Percentiles rank a stretch among this genome's conserved stretches.
Evolutionary conservation across 1,284 basidiomycete genomes (phyloP).

Genomic region (Sporisorium reilianum): DNA sequence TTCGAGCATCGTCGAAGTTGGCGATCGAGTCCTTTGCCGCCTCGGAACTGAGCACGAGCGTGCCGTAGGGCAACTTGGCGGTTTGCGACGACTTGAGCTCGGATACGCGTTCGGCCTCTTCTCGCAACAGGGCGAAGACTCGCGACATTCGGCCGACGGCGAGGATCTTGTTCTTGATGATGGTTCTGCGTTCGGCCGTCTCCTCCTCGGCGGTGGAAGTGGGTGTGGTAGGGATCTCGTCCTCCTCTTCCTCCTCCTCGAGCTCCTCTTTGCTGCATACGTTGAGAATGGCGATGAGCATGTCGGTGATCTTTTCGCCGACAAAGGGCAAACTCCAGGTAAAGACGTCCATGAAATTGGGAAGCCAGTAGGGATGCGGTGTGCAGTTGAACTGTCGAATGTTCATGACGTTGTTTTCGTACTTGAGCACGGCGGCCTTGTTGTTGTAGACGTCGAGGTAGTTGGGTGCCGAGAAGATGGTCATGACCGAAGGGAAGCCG

Average conservation of each 20-base stretch:
- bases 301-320: constrained; percentile 96
- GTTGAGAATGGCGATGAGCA: constrained; percentile 93
- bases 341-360: constrained; percentile 99
- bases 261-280: constrained; percentile 94
- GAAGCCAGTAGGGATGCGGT: constrained; percentile 95
- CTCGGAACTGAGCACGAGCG: constrained; percentile 88
- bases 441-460: constrained; percentile 97
- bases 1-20: constrained; percentile 94
- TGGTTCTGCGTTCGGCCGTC: constrained; percentile 79
- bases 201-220: constrained; percentile 71
- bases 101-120: constrained; percentile 97
- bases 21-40: constrained; percentile 95
- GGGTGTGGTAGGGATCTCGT: constrained; percentile 60
- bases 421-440: constrained; percentile 95
- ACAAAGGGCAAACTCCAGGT: constrained; percentile 99
- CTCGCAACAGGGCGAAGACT: constrained; percentile 96
- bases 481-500: constrained; percentile 91
- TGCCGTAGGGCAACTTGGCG: constrained; percentile 83
- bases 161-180: constrained; percentile 98
- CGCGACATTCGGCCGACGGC: constrained; percentile 96
- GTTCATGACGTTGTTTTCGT: constrained; percentile 96
- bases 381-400: constrained; percentile 94
- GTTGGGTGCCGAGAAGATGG: constrained; percentile 92
- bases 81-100: constrained; percentile 93
- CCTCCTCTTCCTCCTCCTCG: constrained; percentile 83